Evolutionary conservation across 148 eudicot species (phyloP).

Genomic region (Vaccinium darrowii): DNA sequence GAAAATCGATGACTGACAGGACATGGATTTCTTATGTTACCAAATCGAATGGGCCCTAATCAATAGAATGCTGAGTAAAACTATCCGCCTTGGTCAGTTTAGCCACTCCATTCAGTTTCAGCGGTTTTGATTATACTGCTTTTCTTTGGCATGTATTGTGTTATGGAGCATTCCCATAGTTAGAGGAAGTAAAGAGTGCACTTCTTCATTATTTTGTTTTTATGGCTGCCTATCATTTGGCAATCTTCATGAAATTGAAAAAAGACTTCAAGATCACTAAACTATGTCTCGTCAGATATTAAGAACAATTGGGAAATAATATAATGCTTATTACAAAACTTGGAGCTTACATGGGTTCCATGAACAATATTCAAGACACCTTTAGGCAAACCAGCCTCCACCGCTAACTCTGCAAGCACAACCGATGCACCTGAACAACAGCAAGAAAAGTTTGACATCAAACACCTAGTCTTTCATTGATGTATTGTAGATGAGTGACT

Average conservation of each 20-base stretch:
- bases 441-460: neutral
- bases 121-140: neutral
- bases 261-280: neutral
- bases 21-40: neutral
- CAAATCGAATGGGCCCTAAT: neutral
- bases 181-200: neutral
- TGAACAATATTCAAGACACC: constrained; percentile 75
- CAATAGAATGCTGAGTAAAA: neutral
- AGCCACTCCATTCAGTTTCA: neutral
- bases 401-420: constrained; percentile 55
- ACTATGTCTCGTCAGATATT: neutral
- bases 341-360: constrained; percentile 60
- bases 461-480: neutral
- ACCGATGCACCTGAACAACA: constrained; percentile 50
- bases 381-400: constrained; percentile 76
- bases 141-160: neutral
- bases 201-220: neutral
- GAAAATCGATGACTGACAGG: neutral
- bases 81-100: neutral
- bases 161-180: neutral
- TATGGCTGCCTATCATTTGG: neutral
- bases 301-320: neutral
- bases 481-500: neutral
- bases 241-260: neutral
- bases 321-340: neutral